Evolutionary conservation across 192 early-diverging fungal species (phyloP).

Genomic region (Chytriomyces sp.): DNA sequence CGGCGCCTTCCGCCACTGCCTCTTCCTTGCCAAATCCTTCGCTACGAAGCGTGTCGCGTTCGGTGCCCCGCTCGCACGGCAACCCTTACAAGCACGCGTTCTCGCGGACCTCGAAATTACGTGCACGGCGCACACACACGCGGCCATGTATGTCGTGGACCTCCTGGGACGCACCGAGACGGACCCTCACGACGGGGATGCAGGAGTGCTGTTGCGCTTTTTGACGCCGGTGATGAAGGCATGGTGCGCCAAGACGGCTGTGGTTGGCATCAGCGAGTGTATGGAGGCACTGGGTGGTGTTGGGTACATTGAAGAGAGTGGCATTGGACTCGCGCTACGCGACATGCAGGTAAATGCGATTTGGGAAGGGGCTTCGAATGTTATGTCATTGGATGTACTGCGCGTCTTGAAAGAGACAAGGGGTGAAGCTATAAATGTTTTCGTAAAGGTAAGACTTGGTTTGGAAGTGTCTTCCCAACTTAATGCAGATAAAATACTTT

Average conservation of each 20-base stretch:
- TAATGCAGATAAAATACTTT: not conserved
- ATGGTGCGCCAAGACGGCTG: conserved; percentile 55
- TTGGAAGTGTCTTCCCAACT: not conserved
- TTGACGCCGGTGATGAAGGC: conserved; percentile 69
- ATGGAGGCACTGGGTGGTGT: conserved; percentile 73
- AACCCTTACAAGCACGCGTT: conserved; percentile 63
- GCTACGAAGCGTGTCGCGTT: conserved; percentile 52
- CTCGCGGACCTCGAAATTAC: conserved; percentile 61
- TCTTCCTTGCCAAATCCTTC: conserved; percentile 62
- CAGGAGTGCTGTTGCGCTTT: conserved; percentile 55
- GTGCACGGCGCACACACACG: conserved; percentile 54
- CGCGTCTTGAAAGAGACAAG: conserved; percentile 42
- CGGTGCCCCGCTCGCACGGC: conserved; percentile 51
- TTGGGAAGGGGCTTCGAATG: conserved; percentile 78
- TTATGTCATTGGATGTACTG: conserved; percentile 60
- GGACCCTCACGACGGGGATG: conserved; percentile 27
- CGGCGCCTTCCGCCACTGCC: conserved; percentile 41
- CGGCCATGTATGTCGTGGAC: conserved; percentile 56
- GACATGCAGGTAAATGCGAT: conserved; percentile 70
- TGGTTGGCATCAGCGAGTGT: conserved; percentile 52
- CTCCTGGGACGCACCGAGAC: conserved; percentile 57
- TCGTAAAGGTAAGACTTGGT: conserved; percentile 41
- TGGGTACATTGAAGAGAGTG: conserved; percentile 77
- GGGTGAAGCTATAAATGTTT: conserved; percentile 43
- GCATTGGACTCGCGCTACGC: conserved; percentile 58